A percentile compares a stretch with the other conserved stretches of the same genome.
These are phyloP conservation scores for Torrubiellomyces zombiae DNA, from an alignment of 2,329 filamentous ascomycete genomes.

Conservation along the genomic window DNA sequence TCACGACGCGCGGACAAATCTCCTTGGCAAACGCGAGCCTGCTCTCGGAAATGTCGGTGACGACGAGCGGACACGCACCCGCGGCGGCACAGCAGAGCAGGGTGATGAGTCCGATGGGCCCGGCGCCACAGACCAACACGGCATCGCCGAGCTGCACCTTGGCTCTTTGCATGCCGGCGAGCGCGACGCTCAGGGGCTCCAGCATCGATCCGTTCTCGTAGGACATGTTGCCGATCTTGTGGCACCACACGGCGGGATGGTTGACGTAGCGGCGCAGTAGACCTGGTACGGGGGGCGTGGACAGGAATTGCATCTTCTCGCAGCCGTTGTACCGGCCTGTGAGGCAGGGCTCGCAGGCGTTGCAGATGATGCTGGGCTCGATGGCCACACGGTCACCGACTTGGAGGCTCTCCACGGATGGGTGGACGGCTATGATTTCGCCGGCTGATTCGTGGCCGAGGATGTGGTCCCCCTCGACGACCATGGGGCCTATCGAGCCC, in stretches of 20 bases:
- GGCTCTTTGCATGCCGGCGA: slow-evolving; percentile 76
- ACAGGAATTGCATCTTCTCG: slow-evolving; percentile 70
- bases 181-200: slow-evolving; percentile 76
- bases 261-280: slow-evolving; percentile 85
- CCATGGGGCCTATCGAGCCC: slow-evolving; percentile 90
- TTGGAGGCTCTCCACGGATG: slow-evolving; percentile 61
- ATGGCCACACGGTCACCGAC: slow-evolving; percentile 83
- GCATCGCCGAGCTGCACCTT: slow-evolving; percentile 70
- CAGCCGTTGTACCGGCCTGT: slow-evolving; percentile 94
- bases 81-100: slow-evolving; percentile 71
- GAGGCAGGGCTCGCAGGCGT: slow-evolving; percentile 76
- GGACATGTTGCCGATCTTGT: slow-evolving; percentile 85
- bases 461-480: slow-evolving; percentile 76
- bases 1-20: slow-evolving; percentile 62
- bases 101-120: slow-evolving; percentile 83
- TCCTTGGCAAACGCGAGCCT: slow-evolving; percentile 72
- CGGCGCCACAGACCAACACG: slow-evolving; percentile 78
- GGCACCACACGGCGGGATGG: slow-evolving; percentile 87
- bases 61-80: slow-evolving; percentile 77
- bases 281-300: slow-evolving; percentile 77
- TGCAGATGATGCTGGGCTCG: slow-evolving; percentile 88
- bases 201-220: slow-evolving; percentile 84
- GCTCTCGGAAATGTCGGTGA: slow-evolving; percentile 86
- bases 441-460: slow-evolving; percentile 90
- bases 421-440: slow-evolving; percentile 63